Base-by-base conservation (phyloP, 2,329 filamentous ascomycete genomes). In the Fusarium sulawesiense region DNA sequence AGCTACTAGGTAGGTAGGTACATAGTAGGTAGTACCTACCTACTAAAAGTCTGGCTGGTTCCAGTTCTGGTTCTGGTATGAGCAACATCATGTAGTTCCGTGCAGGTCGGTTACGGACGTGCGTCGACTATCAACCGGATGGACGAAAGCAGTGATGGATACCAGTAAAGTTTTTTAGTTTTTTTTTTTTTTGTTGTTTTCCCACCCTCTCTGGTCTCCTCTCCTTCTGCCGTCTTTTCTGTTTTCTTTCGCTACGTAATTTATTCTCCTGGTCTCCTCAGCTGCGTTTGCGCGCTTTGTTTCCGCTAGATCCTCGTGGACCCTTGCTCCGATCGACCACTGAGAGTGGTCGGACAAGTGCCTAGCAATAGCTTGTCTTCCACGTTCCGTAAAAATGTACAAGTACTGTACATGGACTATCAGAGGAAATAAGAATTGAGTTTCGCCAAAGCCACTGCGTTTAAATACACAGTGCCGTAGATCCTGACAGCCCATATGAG, bases 251-350 rank as follows among this genome's bases (percentile, higher is more conserved):
- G 34, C 49, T 51, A 51, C 49, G 34, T 37, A 41, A 46, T 30
- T 68, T 53, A 44, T 60, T 61, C 56, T 60, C 41, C 34, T 45
- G 25, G 30, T 44, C 54, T 56, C 29, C 51, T 50, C 53, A 55
- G 46, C 46, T 50, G 27, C 29, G 56, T 61, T 67, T 47, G 56
- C 50, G 37, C 63, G 48, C 60, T 57, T 66, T 70, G 62, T 66
- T 66, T 56, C 51, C 62, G 54, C 67, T 60, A 68, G 58, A 56
- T 67, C 56, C 60, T 61, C 56, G 12, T 45, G 29, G 49, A 55
- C 51, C 69, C 69, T 60, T 57, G 61, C n/a, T 70, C 47, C 25
- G 63, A 53, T 66, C 67, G 67, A 47, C 67, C 62, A 68, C 55
- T 70, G 32, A 67, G 21, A 57, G n/a, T 56, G 46, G 41, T n/a